A percentile compares a stretch with the other conserved stretches of the same genome.
phyloP scores from a whole-genome alignment of 208 protist species.

The Leishmania turanica region DNA sequence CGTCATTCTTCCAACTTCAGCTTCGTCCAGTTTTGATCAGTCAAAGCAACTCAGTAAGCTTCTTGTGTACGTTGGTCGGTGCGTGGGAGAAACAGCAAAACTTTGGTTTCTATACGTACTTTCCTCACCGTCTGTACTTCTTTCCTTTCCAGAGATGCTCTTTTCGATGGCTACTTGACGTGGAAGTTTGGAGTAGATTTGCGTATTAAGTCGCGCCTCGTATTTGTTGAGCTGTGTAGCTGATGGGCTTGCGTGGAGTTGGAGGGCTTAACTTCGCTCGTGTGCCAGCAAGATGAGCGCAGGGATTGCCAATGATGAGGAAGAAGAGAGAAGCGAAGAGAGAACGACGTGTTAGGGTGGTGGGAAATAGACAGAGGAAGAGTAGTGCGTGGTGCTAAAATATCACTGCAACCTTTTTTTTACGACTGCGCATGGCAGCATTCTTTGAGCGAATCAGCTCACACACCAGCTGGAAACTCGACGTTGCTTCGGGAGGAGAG shows the following conservation, averaged over 20 bases:
- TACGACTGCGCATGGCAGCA: not conserved
- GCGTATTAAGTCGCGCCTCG: not conserved
- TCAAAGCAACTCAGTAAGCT: not conserved
- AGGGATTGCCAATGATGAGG: not conserved
- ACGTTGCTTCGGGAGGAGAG: not conserved
- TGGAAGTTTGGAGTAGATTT: not conserved
- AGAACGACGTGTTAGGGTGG: not conserved
- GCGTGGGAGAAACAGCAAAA: not conserved
- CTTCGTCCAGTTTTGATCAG: not conserved
- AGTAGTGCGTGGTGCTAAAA: not conserved
- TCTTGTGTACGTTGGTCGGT: not conserved
- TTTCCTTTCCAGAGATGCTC: not conserved
- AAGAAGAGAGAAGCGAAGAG: not conserved
- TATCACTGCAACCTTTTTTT: not conserved
- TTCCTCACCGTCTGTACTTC: not conserved
- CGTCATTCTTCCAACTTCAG: conserved; percentile 10
- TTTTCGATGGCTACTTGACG: not conserved
- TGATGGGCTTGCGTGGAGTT: not conserved
- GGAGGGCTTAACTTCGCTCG: not conserved
- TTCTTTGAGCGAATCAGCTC: not conserved
- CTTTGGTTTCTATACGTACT: not conserved
- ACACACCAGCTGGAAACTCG: not conserved
- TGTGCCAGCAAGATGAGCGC: not conserved
- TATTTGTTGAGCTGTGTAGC: not conserved
- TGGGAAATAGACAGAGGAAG: not conserved